phyloP scores from a whole-genome alignment of 1,284 basidiomycete genomes.

The Naganishia albida region DNA sequence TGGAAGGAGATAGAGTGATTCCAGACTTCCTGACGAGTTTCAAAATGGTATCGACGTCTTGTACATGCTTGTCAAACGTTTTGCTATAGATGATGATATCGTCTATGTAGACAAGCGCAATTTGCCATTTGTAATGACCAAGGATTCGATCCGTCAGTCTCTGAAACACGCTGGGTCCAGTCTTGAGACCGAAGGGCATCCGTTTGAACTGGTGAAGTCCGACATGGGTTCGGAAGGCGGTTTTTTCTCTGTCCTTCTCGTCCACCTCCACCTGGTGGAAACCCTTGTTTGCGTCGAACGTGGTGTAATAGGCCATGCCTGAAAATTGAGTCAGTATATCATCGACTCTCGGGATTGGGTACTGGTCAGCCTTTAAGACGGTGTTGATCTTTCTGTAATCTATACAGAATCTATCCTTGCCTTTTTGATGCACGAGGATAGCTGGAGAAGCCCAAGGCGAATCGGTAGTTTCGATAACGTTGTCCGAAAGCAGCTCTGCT shows the following conservation, averaged over 20 bases:
- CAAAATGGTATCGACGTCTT: slow-evolving; percentile 21
- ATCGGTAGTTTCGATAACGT: slow-evolving; percentile 49
- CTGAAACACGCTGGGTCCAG: slow-evolving; percentile 56
- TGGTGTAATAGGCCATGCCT: slow-evolving; percentile 50
- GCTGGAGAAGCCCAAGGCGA: slow-evolving; percentile 51
- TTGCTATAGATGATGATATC: slow-evolving; percentile 35
- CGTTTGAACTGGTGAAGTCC: slow-evolving; percentile 55
- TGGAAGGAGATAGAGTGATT: slow-evolving; percentile 27
- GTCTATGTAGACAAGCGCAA: slow-evolving; percentile 38
- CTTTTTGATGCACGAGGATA: slow-evolving; percentile 48
- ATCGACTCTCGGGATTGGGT: slow-evolving; percentile 53
- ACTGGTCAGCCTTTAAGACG: slow-evolving; percentile 47
- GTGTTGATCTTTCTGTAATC: slow-evolving; percentile 52
- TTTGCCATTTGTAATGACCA: too few relatives aligned
- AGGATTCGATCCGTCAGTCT: slow-evolving; percentile 51
- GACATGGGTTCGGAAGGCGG: slow-evolving; percentile 54
- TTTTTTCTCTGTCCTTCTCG: slow-evolving; percentile 47
- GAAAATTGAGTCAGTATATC: slow-evolving; percentile 54
- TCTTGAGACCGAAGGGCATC: slow-evolving; percentile 57
- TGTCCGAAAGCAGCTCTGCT: slow-evolving; percentile 50
- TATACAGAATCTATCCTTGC: slow-evolving; percentile 45
- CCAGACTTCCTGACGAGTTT: slow-evolving; percentile 23
- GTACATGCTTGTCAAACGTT: slow-evolving; percentile 19
- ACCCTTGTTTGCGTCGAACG: slow-evolving; percentile 54
- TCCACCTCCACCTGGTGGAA: slow-evolving; percentile 55